These are phyloP conservation scores for Delitschia confertaspora DNA, from an alignment of 495 filamentous ascomycete species.

Conservation along the genomic window DNA sequence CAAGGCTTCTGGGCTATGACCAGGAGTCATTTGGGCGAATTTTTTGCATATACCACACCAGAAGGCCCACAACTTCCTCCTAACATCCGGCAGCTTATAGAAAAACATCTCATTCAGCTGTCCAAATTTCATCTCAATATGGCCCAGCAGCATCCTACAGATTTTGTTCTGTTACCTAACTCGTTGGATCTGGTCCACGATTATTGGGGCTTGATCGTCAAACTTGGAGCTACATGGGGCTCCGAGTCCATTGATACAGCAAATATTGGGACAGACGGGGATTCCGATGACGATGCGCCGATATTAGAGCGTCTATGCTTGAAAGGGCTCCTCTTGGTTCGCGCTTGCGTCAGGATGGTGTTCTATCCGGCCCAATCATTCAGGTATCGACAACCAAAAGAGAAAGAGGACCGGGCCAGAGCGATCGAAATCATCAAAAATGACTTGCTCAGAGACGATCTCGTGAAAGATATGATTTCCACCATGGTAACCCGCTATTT, in stretches of 20 bases:
- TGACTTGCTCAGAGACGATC: slow-evolving; percentile 61
- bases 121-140: slow-evolving; percentile 87
- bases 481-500: slow-evolving; percentile 80
- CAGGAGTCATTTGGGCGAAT: slow-evolving; percentile 60
- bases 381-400: slow-evolving; percentile 61
- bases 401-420: slow-evolving; percentile 58
- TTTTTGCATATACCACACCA: slow-evolving; percentile 46
- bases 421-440: slow-evolving; percentile 57
- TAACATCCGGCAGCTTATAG: slow-evolving; percentile 46
- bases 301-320: slow-evolving; percentile 68
- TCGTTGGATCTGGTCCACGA: slow-evolving; percentile 62
- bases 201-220: slow-evolving; percentile 74
- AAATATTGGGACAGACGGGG: slow-evolving; percentile 43
- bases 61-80: slow-evolving; percentile 42
- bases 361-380: slow-evolving; percentile 73
- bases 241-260: slow-evolving; percentile 35
- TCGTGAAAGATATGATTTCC: slow-evolving; percentile 71
- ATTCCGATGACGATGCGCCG: slow-evolving; percentile 44
- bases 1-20: slow-evolving; percentile 67
- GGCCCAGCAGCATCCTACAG: slow-evolving; percentile 61
- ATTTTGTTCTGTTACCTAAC: slow-evolving; percentile 71
- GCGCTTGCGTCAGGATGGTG: slow-evolving; percentile 73
- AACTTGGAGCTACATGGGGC: slow-evolving; percentile 64
- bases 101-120: slow-evolving; percentile 79
- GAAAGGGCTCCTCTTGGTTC: slow-evolving; percentile 71